Percentiles rank a stretch among this genome's conserved stretches.
Conservation (phyloP, 768 basidiomycete species). For the Tricholoma furcatifolium region DNA sequence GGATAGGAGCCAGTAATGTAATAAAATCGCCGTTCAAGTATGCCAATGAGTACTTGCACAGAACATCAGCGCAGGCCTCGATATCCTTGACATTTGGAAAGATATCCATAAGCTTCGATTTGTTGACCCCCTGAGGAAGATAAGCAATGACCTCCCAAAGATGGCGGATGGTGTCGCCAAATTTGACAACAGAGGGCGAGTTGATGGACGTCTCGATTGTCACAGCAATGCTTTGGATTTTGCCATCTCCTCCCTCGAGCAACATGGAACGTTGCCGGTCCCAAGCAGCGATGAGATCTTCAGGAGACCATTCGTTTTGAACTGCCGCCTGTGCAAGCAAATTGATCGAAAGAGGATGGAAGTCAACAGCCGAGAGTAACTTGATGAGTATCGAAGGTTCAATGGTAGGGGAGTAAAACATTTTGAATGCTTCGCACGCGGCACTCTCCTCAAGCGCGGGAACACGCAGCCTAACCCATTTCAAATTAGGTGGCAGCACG, state of each 20-base stretch:
- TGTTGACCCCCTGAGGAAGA: constrained; percentile 11
- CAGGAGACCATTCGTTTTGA: no score
- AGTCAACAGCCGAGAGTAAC: no score
- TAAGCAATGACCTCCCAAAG: no score
- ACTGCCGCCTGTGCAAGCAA: no score
- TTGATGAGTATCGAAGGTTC: constrained; percentile 1
- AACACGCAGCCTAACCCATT: no score
- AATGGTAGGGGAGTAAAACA: neutral
- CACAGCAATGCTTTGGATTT: constrained; percentile 7
- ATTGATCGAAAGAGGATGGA: no score
- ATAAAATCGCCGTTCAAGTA: no score
- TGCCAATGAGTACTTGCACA: constrained; percentile 12
- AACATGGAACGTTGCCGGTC: constrained; percentile 3
- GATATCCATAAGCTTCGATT: neutral
- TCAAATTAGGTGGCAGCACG: no score
- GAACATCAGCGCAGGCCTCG: neutral
- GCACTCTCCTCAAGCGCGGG: constrained; percentile 7
- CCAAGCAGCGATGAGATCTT: no score
- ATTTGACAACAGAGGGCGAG: no score
- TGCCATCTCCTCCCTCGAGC: constrained; percentile 4
- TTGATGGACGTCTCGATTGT: constrained; percentile 11
- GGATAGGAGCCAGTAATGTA: no score
- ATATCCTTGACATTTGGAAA: neutral
- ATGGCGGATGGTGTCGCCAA: no score
- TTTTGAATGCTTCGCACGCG: constrained; percentile 7